A percentile compares a stretch with the other conserved stretches of the same genome.
Evolutionary conservation across 1,139 yeast genomes (phyloP).

Genomic region (Saccharomyces hybrid): DNA sequence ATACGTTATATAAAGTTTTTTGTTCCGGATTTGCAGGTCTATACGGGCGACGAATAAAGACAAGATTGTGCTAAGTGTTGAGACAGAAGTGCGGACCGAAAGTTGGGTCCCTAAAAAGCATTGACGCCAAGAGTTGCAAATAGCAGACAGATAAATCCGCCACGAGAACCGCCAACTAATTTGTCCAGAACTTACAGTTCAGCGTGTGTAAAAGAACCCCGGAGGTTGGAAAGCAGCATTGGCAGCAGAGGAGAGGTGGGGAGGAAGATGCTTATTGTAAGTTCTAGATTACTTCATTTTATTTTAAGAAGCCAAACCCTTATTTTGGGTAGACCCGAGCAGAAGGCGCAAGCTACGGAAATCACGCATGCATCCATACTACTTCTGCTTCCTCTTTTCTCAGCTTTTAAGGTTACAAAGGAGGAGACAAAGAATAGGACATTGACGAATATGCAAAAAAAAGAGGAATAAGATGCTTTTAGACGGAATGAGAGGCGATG

Average conservation of each 20-base stretch:
- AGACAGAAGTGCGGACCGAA: background rate
- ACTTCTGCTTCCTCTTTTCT: background rate
- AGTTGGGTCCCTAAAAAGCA: background rate
- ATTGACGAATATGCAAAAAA: background rate
- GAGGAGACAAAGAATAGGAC: background rate
- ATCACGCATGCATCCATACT: background rate
- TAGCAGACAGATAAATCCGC: no score
- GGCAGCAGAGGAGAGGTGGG: background rate
- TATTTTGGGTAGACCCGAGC: background rate
- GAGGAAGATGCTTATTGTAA: no score
- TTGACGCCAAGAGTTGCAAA: background rate
- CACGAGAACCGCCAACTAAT: background rate
- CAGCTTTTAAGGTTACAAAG: background rate
- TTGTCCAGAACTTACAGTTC: background rate
- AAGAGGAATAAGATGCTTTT: background rate
- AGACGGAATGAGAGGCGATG: background rate
- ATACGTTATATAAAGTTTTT: background rate
- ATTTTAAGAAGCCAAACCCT: background rate
- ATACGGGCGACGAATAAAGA: background rate
- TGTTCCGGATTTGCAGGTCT: background rate
- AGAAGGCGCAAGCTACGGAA: background rate
- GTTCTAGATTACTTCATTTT: background rate
- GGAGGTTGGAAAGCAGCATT: background rate
- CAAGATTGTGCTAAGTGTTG: background rate
- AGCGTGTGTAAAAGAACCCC: background rate